phyloP scores from a whole-genome alignment of 192 early-diverging fungal genomes.

The Linnemannia elongata region DNA sequence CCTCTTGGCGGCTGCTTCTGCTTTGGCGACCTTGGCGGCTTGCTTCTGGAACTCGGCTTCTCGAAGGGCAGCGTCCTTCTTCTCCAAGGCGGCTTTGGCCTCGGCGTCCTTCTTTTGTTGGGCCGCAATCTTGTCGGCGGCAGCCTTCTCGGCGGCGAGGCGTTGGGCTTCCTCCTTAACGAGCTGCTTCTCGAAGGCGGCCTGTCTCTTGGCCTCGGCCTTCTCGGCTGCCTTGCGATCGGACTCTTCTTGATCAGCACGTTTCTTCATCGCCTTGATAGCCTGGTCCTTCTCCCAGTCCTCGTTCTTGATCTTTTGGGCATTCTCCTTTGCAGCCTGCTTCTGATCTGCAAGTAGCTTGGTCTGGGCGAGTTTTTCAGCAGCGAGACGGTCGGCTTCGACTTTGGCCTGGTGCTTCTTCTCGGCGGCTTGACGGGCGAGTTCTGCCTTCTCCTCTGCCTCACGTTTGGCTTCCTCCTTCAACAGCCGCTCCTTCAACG shows the following conservation, averaged over 20 bases:
- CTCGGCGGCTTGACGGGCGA: not conserved
- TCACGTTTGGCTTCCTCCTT: constrained; percentile 6
- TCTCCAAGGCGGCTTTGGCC: constrained; percentile 1
- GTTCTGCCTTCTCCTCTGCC: constrained; percentile 11
- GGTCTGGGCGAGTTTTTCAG: too few relatives aligned
- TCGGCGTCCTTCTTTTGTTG: constrained; percentile 2
- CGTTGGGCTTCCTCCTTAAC: too few relatives aligned
- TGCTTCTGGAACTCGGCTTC: constrained; percentile 5
- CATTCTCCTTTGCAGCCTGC: too few relatives aligned
- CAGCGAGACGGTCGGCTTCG: constrained; percentile 6
- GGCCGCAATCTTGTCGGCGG: constrained; percentile 8
- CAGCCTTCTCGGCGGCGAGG: constrained; percentile 11
- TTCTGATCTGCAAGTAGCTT: too few relatives aligned
- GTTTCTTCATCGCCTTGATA: too few relatives aligned
- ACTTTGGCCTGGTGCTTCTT: not conserved
- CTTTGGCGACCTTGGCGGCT: constrained; percentile 15
- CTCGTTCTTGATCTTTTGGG: too few relatives aligned
- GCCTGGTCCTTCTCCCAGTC: too few relatives aligned
- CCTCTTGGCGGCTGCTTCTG: not conserved
- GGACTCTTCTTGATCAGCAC: too few relatives aligned
- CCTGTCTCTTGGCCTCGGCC: too few relatives aligned
- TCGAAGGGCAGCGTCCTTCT: constrained; percentile 10
- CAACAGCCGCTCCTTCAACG: not conserved
- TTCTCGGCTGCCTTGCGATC: too few relatives aligned
- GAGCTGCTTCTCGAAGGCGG: too few relatives aligned